These are phyloP conservation scores for Solanum ahanhuiri DNA, from an alignment of 257 asterid genomes.

Conservation along the genomic window DNA sequence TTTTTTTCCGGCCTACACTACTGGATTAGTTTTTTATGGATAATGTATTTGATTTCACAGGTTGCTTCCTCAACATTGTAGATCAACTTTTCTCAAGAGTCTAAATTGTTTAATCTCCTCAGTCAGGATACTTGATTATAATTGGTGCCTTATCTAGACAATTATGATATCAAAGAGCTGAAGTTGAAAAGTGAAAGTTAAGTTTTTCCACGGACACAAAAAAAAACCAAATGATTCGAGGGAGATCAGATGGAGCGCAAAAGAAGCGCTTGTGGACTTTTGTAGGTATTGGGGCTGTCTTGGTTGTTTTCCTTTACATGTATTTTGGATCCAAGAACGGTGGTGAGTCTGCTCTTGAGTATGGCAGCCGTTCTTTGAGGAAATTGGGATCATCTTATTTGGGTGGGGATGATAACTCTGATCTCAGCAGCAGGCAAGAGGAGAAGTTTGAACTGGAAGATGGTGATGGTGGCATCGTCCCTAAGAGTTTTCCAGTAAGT, in stretches of 20 bases:
- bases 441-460: slow-evolving; percentile 1
- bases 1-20: no score
- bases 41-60: neutral
- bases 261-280: slow-evolving; percentile 55
- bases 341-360: slow-evolving; percentile 82
- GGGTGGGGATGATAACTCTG: slow-evolving; percentile 77
- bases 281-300: slow-evolving; percentile 32
- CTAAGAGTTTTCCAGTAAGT: slow-evolving; percentile 5
- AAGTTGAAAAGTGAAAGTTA: slow-evolving; percentile 11
- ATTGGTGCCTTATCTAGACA: slow-evolving; percentile 6
- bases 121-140: neutral
- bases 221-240: slow-evolving; percentile 42
- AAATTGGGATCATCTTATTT: slow-evolving; percentile 78
- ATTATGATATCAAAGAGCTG: slow-evolving; percentile 11
- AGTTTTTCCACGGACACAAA: slow-evolving; percentile 4
- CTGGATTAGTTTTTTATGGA: neutral
- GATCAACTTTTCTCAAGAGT: neutral
- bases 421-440: slow-evolving; percentile 40
- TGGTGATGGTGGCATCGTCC: neutral
- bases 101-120: neutral
- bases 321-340: slow-evolving; percentile 60
- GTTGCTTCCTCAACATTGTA: neutral
- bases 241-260: slow-evolving; percentile 64
- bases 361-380: slow-evolving; percentile 81
- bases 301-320: slow-evolving; percentile 48